These are phyloP conservation scores for Geranium rotundifolium DNA, from an alignment of 345 rosid genomes.

Conservation along the genomic window DNA sequence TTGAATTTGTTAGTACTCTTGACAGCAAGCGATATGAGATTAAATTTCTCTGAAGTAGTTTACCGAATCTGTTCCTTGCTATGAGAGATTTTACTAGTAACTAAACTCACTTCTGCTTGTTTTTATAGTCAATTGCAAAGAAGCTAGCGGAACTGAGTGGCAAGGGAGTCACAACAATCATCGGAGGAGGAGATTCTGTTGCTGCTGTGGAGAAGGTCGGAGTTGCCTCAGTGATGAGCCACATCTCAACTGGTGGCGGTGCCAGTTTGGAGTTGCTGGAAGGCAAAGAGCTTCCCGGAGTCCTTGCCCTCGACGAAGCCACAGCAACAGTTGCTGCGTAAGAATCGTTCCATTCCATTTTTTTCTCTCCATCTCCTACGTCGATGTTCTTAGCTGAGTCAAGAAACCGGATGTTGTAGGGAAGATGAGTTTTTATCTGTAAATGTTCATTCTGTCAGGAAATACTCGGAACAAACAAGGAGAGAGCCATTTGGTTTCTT, in stretches of 20 bases:
- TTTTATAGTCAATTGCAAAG: constrained; percentile 67
- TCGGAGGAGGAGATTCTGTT: constrained; percentile 94
- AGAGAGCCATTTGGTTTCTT: background rate
- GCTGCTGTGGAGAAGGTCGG: constrained; percentile 93
- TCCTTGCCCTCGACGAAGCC: constrained; percentile 75
- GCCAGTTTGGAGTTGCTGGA: constrained; percentile 92
- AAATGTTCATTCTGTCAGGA: background rate
- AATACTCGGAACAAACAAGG: background rate
- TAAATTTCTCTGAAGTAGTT: background rate
- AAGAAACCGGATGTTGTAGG: background rate
- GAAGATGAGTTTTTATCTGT: background rate
- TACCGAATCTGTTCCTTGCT: too few species aligned
- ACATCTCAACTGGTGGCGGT: constrained; percentile 92
- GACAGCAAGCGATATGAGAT: background rate
- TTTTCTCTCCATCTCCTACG: background rate
- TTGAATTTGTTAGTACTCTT: background rate
- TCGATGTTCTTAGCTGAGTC: background rate
- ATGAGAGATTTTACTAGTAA: too few species aligned
- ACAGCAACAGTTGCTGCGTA: background rate
- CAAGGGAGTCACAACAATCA: constrained; percentile 81
- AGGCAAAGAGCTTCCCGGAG: constrained; percentile 84
- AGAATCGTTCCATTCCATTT: background rate
- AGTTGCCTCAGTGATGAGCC: constrained; percentile 87
- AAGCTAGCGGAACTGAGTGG: constrained; percentile 80
- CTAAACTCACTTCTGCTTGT: background rate